Base-by-base conservation (phyloP, 148 eudicot genomes). In the Rheum nobile region DNA sequence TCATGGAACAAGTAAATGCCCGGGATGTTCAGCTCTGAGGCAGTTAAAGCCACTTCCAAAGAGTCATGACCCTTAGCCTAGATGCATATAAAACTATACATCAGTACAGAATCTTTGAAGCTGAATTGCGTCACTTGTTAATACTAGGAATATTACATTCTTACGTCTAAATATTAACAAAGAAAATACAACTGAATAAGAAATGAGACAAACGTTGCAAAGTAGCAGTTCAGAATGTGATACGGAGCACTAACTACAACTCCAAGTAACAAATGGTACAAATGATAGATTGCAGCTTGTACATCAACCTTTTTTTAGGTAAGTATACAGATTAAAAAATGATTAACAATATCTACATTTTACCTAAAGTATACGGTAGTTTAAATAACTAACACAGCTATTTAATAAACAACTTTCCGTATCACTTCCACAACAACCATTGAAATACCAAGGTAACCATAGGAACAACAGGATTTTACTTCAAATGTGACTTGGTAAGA, bases 1-100 rank as follows among this genome's bases (percentile, higher is more conserved):
- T 95, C 96, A 77, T 79, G 92, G 79, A 89, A 76, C 82, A 95
- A 88, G 84, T 88, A 80, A 83, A 90, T 79, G 44, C 99, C 97
- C 2, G 90, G 88, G 74, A 95, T 88, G 46, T 87, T 81, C 71
- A 91, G 77, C 61, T 95, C 98, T 71, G 92, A 86, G 43, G 91
- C 92, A 67, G 76, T 85, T 80, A 85, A 83, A 74, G 86, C 85
- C 41, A 91, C 99, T 70, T 81, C 84, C 80, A 87, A 80, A 5
- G 80, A 79, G 78, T 84, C 84, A 75, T 48, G 76, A 31, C 35
- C 70, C 26, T 76, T 83, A n/a, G 86, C 90, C 97, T 91, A 76
- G 74, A 75, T 76, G 65, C 63, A 65, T 32, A 65, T 32, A 13
- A 32, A 65, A 65, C 21, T 65, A 32, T 65, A 11, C 41, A 31